Evolutionary conservation across 805 yeast species (phyloP).

Genomic region (Cyberlindnera maclurae): DNA sequence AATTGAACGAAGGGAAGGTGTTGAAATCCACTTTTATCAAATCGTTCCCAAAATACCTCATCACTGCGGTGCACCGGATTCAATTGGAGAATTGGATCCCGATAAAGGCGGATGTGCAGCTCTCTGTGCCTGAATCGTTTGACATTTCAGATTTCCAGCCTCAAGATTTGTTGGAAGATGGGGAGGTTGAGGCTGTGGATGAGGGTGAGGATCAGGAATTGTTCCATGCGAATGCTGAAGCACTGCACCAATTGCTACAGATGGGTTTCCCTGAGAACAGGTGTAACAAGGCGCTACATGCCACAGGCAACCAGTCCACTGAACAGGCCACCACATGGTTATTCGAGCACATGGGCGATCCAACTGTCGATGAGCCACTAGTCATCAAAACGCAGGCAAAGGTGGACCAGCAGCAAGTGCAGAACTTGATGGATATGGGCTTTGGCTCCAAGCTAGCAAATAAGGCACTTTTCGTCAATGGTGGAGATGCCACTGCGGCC

Average conservation of each 20-base stretch:
- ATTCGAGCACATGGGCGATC: slow-evolving; percentile 81
- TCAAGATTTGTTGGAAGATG: slow-evolving; percentile 37
- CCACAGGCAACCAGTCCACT: slow-evolving; percentile 56
- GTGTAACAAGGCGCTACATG: slow-evolving; percentile 56
- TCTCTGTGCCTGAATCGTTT: slow-evolving; percentile 41
- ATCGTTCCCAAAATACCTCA: slow-evolving; percentile 63
- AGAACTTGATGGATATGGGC: slow-evolving; percentile 67
- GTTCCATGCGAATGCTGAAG: slow-evolving; percentile 51
- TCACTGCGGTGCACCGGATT: slow-evolving; percentile 73
- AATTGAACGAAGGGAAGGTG: slow-evolving; percentile 29
- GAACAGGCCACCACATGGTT: slow-evolving; percentile 90
- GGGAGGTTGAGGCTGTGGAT: slow-evolving; percentile 21
- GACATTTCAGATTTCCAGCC: slow-evolving; percentile 39
- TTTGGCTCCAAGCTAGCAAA: slow-evolving; percentile 56
- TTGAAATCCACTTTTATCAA: slow-evolving; percentile 36
- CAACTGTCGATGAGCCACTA: slow-evolving; percentile 53
- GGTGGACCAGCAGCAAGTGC: slow-evolving; percentile 34
- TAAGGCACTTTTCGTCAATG: slow-evolving; percentile 60
- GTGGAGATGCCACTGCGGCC: slow-evolving; percentile 62
- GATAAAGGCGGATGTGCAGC: slow-evolving; percentile 68
- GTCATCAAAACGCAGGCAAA: slow-evolving; percentile 13
- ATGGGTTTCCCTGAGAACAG: slow-evolving; percentile 88
- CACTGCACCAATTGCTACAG: slow-evolving; percentile 46
- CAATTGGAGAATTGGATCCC: slow-evolving; percentile 81
- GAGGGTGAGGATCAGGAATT: slow-evolving; percentile 21